phyloP scores from a whole-genome alignment of 768 basidiomycete species.

The Agrocybe pediades region DNA sequence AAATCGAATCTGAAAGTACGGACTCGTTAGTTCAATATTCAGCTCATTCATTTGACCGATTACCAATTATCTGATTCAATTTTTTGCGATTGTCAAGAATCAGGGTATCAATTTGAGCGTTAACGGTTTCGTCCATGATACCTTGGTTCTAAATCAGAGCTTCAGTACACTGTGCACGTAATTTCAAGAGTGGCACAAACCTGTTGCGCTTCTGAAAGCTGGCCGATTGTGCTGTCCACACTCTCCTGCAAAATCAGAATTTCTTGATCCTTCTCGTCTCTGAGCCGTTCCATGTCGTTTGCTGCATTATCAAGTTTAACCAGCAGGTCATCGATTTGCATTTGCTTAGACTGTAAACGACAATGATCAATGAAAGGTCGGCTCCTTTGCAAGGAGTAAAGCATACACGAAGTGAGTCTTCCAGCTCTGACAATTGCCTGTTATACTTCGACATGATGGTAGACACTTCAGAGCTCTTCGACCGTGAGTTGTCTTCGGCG shows the following conservation, averaged over 20 bases:
- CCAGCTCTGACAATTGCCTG: constrained; percentile 93
- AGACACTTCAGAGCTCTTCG: constrained; percentile 93
- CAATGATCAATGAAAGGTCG: constrained; percentile 11
- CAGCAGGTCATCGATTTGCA: constrained; percentile 93
- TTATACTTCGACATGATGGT: constrained; percentile 90
- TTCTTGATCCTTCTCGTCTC: constrained; percentile 98
- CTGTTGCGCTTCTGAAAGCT: constrained; percentile 85
- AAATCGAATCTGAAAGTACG: constrained; percentile 76
- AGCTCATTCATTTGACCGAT: constrained; percentile 3
- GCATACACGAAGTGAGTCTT: constrained; percentile 87
- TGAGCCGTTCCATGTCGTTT: constrained; percentile 75
- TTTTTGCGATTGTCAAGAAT: constrained; percentile 98
- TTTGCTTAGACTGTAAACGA: constrained; percentile 78
- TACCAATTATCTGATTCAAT: constrained; percentile 95
- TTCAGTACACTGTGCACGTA: not conserved
- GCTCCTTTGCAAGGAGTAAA: not conserved
- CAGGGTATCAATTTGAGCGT: constrained; percentile 96
- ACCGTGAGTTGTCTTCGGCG: constrained; percentile 90
- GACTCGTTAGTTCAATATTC: constrained; percentile 11
- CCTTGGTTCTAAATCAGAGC: constrained; percentile 65
- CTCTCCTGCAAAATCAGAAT: constrained; percentile 94
- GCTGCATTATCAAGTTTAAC: constrained; percentile 74
- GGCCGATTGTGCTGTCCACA: constrained; percentile 89
- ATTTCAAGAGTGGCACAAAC: constrained; percentile 34
- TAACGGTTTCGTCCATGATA: constrained; percentile 85